A percentile compares a stretch with the other conserved stretches of the same genome.
phyloP scores from a whole-genome alignment of 164 flowering plant genomes.

The Protea cynaroides region DNA sequence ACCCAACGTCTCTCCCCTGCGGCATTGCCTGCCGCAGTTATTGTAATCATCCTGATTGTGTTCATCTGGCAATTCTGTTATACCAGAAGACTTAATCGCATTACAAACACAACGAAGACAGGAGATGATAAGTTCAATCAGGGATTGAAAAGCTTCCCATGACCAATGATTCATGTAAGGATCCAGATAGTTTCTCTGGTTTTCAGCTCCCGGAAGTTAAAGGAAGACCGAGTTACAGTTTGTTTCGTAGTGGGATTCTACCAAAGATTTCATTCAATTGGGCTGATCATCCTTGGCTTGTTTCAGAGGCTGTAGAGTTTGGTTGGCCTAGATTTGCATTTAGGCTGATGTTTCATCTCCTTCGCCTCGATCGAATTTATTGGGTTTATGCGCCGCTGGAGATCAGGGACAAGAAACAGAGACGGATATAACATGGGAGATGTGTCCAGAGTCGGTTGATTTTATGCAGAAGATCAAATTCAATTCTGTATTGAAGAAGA shows the following conservation, averaged over 20 bases:
- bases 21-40: constrained; percentile 10
- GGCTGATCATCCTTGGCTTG: constrained; percentile 71
- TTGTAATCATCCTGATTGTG: constrained; percentile 12
- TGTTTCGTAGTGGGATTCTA: constrained; percentile 32
- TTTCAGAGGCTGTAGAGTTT: constrained; percentile 76
- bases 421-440: constrained; percentile 70
- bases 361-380: constrained; percentile 32
- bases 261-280: constrained; percentile 53
- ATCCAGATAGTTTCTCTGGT: constrained; percentile 6
- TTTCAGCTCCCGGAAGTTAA: constrained; percentile 26
- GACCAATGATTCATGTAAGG: not conserved
- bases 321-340: constrained; percentile 94
- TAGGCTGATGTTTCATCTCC: constrained; percentile 30
- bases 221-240: constrained; percentile 28
- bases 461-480: constrained; percentile 73
- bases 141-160: constrained; percentile 47
- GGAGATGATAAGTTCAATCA: constrained; percentile 27
- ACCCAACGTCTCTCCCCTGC: no score
- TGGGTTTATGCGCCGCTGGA: constrained; percentile 43
- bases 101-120: not conserved
- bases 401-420: constrained; percentile 31
- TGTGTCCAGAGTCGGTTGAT: constrained; percentile 59
- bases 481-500: constrained; percentile 36
- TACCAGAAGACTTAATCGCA: not conserved
- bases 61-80: constrained; percentile 24